phyloP scores from a whole-genome alignment of 163 green algal species.

The Volvox carteri region DNA sequence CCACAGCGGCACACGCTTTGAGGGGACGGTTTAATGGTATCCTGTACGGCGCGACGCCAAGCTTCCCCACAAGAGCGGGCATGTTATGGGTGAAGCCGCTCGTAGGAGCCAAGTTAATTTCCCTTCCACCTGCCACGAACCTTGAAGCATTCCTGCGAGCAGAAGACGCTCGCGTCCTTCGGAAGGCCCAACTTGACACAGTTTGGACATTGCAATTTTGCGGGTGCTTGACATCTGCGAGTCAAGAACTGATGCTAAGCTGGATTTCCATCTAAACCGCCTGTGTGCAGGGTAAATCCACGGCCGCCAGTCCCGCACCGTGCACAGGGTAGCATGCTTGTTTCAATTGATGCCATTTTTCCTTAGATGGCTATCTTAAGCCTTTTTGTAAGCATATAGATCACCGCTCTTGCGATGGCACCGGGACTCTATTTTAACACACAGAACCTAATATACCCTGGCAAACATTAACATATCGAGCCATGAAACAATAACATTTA shows the following conservation, averaged over 20 bases:
- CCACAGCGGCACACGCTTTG: too few species aligned
- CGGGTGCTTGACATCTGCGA: slow-evolving; percentile 76
- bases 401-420: neutral
- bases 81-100: too few species aligned
- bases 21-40: too few species aligned
- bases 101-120: too few species aligned
- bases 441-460: too few species aligned
- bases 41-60: too few species aligned
- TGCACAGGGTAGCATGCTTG: slow-evolving; percentile 37
- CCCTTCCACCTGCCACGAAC: too few species aligned
- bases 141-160: slow-evolving; percentile 96
- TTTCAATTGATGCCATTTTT: slow-evolving; percentile 18
- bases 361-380: neutral
- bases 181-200: slow-evolving; percentile 86
- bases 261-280: neutral
- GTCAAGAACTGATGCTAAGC: neutral
- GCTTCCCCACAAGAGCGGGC: too few species aligned
- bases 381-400: neutral
- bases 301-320: slow-evolving; percentile 36
- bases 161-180: slow-evolving; percentile 84
- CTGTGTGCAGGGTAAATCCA: neutral
- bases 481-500: too few species aligned
- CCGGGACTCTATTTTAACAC: too few species aligned
- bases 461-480: too few species aligned
- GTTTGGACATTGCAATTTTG: slow-evolving; percentile 93